phyloP scores from a whole-genome alignment of 2,329 filamentous ascomycete genomes.

The Pochonia chlamydosporia region DNA sequence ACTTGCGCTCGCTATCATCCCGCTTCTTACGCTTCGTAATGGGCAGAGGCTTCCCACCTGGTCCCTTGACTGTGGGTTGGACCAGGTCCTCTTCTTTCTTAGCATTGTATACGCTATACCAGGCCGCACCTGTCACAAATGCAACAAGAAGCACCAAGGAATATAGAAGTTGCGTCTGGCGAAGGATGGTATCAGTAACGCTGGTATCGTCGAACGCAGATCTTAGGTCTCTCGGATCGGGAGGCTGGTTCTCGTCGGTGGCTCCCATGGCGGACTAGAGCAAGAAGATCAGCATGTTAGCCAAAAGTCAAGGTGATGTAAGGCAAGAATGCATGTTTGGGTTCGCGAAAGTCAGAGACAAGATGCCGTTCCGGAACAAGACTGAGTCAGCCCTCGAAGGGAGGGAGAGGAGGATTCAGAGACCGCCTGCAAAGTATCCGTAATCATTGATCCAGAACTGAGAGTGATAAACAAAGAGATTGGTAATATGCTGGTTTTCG shows the following conservation, averaged over 20 bases:
- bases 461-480: no score
- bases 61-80: conserved; percentile 57
- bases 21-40: conserved; percentile 52
- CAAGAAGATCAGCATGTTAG: not conserved
- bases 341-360: no score
- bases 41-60: conserved; percentile 84
- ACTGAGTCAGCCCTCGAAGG: no score
- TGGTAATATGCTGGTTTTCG: no score
- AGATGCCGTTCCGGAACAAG: no score
- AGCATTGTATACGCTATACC: conserved; percentile 47
- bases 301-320: not conserved
- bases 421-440: no score
- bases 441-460: no score
- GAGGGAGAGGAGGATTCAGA: no score
- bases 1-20: conserved; percentile 37
- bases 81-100: conserved; percentile 42
- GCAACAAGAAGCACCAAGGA: conserved; percentile 45
- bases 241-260: conserved; percentile 25
- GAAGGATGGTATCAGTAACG: conserved; percentile 37
- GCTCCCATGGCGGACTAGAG: conserved; percentile 29
- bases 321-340: no score
- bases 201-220: conserved; percentile 17
- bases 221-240: conserved; percentile 16
- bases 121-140: conserved; percentile 44
- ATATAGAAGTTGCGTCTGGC: conserved; percentile 44